Conservation (phyloP, 305 asterid genomes). For the Fraxinus baroniana region DNA sequence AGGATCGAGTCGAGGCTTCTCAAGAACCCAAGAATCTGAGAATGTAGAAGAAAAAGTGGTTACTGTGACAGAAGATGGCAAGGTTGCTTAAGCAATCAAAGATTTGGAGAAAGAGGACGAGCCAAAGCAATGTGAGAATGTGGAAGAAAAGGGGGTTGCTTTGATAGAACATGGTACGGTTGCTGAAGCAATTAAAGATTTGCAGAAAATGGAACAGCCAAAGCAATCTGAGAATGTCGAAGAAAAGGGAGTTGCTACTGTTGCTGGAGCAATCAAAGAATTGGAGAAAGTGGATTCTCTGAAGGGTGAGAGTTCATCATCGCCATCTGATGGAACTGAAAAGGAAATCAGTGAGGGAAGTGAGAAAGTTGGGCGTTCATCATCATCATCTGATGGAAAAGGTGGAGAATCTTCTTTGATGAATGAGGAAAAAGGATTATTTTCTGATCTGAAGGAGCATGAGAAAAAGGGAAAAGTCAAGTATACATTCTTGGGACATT, state of each 20-base stretch:
- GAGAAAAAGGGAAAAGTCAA: conserved; percentile 46
- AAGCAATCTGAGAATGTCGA: conserved; percentile 11
- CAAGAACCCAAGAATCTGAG: conserved; percentile 8
- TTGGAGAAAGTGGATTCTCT: neutral
- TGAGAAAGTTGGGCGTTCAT: neutral
- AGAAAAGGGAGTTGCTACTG: neutral
- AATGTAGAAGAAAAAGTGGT: neutral
- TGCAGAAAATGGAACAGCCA: neutral
- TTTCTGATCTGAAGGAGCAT: conserved; percentile 33
- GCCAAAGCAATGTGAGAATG: conserved; percentile 2
- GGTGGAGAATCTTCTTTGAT: conserved; percentile 5
- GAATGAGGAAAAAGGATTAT: conserved; percentile 10
- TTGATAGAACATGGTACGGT: neutral
- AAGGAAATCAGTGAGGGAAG: neutral
- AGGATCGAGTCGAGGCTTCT: conserved; percentile 24
- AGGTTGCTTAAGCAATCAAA: neutral
- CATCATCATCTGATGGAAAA: neutral
- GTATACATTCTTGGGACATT: too few species aligned
- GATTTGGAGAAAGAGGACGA: neutral
- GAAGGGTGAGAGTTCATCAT: neutral
- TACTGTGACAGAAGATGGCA: neutral
- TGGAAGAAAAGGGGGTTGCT: neutral
- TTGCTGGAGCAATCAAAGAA: neutral
- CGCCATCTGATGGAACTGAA: neutral
- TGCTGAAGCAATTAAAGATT: neutral